Evolutionary conservation across 768 basidiomycete species (phyloP).

Genomic region (Boletales sp.): DNA sequence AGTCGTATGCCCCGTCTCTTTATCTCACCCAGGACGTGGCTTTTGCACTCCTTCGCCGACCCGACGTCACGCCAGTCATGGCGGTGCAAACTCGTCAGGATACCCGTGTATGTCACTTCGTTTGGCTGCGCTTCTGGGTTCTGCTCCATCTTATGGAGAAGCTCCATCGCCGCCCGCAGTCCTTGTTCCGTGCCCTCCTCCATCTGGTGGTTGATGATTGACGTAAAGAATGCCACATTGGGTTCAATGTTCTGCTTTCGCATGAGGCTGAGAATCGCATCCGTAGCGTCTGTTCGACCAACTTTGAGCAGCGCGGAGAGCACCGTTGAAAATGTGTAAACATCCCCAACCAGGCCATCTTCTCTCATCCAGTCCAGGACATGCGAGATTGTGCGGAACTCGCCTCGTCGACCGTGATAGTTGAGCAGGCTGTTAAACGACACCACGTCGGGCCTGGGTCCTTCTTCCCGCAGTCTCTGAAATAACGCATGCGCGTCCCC

Average conservation of each 20-base stretch:
- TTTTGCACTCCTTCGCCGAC: conserved; percentile 44
- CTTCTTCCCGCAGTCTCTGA: conserved; percentile 41
- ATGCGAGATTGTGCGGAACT: conserved; percentile 58
- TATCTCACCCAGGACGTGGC: conserved; percentile 58
- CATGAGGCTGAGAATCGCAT: conserved; percentile 71
- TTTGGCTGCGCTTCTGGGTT: conserved; percentile 53
- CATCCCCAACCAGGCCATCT: conserved; percentile 62
- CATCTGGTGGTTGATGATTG: conserved; percentile 76
- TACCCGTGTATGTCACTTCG: conserved; percentile 78
- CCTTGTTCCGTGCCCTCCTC: conserved; percentile 49
- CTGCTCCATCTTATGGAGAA: conserved; percentile 75
- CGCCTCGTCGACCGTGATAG: conserved; percentile 57
- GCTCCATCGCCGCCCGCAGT: conserved; percentile 59
- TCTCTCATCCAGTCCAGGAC: conserved; percentile 56
- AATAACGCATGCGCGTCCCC: conserved; percentile 42
- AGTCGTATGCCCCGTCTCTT: conserved; percentile 48
- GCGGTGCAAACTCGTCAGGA: conserved; percentile 71
- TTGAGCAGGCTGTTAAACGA: conserved; percentile 81
- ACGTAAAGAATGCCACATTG: conserved; percentile 71
- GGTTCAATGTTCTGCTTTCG: conserved; percentile 65
- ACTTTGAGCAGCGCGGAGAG: conserved; percentile 72
- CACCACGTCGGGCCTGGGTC: conserved; percentile 65
- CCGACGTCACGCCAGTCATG: conserved; percentile 46
- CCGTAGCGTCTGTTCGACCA: conserved; percentile 62
- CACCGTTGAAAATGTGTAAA: conserved; percentile 84